Percentiles rank a stretch among this genome's conserved stretches.
phyloP scores from a whole-genome alignment of 352 stramenopile species.

The Globisporangium megalacanthum region DNA sequence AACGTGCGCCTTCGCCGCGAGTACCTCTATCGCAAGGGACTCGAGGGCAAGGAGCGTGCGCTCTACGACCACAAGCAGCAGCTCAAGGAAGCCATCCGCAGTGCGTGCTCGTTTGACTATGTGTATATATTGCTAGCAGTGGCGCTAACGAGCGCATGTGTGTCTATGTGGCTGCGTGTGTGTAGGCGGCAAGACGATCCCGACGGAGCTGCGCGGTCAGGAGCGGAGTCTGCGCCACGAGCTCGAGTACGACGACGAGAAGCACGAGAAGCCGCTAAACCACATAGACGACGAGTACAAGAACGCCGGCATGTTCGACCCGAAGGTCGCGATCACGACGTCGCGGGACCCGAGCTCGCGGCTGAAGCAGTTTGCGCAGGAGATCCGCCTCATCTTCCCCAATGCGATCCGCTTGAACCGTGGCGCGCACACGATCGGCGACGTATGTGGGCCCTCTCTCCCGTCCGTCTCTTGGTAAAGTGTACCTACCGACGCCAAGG shows the following conservation, averaged over 20 bases:
- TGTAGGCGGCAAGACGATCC: conserved; percentile 91
- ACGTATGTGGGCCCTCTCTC: conserved; percentile 32
- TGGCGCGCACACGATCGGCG: conserved; percentile 91
- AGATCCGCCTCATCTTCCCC: conserved; percentile 97
- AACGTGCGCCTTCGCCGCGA: conserved; percentile 98
- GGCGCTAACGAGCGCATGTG: background rate
- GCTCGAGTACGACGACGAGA: conserved; percentile 89
- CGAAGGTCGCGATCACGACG: conserved; percentile 98
- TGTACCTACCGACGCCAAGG: background rate
- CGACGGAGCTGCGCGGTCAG: conserved; percentile 94
- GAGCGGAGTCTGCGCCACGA: conserved; percentile 92
- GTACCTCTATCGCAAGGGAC: conserved; percentile 98
- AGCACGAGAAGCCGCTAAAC: conserved; percentile 81
- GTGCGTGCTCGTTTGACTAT: conserved; percentile 18
- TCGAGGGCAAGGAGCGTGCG: conserved; percentile 93
- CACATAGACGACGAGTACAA: conserved; percentile 99
- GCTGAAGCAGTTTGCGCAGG: conserved; percentile 99
- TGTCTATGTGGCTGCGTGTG: background rate
- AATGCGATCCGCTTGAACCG: conserved; percentile 98
- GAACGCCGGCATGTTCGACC: conserved; percentile 95
- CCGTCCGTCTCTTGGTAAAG: background rate
- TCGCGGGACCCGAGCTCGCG: conserved; percentile 95
- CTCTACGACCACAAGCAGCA: conserved; percentile 97
- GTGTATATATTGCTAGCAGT: too few relatives aligned
- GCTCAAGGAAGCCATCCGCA: conserved; percentile 92